These are phyloP conservation scores for Solanum infundibuliforme DNA, from an alignment of 257 asterid species.

Conservation along the genomic window DNA sequence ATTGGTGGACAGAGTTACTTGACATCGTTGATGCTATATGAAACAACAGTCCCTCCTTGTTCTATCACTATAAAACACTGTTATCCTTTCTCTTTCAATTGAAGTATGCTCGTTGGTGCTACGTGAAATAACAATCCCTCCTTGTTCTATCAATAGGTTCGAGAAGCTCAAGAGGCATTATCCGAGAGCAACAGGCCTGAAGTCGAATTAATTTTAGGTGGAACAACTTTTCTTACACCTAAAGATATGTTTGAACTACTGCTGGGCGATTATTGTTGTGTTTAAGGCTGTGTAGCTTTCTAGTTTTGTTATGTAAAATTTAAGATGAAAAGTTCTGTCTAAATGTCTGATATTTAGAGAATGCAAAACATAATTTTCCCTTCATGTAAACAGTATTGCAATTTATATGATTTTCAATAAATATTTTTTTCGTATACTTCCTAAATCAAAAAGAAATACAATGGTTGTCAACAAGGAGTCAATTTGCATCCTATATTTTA, in stretches of 20 bases:
- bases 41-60: not conserved
- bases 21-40: not conserved
- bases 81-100: not conserved
- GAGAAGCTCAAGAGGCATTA: constrained; percentile 78
- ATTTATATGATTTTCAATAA: not conserved
- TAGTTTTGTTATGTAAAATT: not conserved
- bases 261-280: constrained; percentile 58
- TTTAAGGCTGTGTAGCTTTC: constrained; percentile 13
- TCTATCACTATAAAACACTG: not conserved
- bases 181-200: constrained; percentile 79
- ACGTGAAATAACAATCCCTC: not conserved
- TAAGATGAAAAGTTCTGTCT: not conserved
- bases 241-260: constrained; percentile 71
- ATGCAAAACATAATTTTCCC: not conserved
- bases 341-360: not conserved
- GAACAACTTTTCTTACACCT: constrained; percentile 91
- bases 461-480: not conserved
- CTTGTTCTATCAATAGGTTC: constrained; percentile 38
- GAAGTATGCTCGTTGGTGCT: not conserved
- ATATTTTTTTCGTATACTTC: not conserved
- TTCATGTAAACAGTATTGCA: not conserved
- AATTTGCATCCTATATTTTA: no score
- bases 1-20: not conserved
- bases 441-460: not conserved
- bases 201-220: constrained; percentile 64